Evolutionary conservation across 768 basidiomycete species (phyloP).

Genomic region (Lactarius tabidus): DNA sequence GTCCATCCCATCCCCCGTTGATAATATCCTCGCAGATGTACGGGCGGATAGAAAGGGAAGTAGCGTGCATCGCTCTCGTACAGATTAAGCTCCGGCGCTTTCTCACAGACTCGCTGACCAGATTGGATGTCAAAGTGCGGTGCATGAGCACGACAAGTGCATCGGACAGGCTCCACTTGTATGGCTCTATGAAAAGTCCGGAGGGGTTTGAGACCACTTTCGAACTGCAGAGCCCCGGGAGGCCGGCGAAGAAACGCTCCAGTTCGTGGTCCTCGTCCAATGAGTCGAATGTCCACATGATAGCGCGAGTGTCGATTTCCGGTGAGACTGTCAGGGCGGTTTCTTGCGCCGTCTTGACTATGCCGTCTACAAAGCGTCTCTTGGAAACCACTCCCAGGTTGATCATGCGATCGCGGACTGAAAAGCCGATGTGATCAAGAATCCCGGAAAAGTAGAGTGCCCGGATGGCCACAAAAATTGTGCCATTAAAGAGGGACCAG

Average conservation of each 20-base stretch:
- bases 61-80: neutral
- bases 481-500: neutral
- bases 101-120: neutral
- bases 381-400: neutral
- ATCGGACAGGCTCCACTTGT: neutral
- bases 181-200: neutral
- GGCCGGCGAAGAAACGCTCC: slow-evolving; percentile 1
- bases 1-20: neutral
- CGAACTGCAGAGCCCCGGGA: slow-evolving; percentile 2
- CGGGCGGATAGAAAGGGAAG: neutral
- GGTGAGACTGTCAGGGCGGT: neutral
- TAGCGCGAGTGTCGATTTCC: neutral
- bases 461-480: neutral
- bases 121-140: neutral
- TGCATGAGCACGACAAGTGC: neutral
- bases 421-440: neutral
- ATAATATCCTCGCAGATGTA: neutral
- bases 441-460: no score
- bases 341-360: neutral
- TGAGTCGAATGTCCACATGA: neutral
- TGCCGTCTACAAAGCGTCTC: neutral
- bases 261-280: slow-evolving; percentile 1
- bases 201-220: neutral
- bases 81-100: neutral
- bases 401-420: neutral